Conservation (phyloP, 2,329 filamentous ascomycete genomes). For the Cadophora malorum region DNA sequence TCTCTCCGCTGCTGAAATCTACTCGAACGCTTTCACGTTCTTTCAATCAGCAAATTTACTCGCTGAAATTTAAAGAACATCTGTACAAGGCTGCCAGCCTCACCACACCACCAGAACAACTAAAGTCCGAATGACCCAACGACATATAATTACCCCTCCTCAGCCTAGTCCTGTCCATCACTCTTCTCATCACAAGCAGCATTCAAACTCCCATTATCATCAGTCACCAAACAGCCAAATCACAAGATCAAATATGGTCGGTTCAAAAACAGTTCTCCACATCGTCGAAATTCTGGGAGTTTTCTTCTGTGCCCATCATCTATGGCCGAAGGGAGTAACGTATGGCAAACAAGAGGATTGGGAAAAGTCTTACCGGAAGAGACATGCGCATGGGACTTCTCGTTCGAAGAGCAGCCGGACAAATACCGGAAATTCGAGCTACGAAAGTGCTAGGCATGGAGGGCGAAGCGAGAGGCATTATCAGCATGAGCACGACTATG, state of each 20-base stretch:
- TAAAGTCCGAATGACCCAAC: conserved; percentile 5
- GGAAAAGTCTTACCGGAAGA: conserved; percentile 33
- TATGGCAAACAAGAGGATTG: conserved; percentile 40
- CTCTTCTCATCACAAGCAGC: conserved; percentile 13
- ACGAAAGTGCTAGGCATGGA: conserved; percentile 14
- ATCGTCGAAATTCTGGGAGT: conserved; percentile 36
- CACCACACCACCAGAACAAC: conserved; percentile 15
- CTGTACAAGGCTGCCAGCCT: conserved; percentile 24
- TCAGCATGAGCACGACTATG: conserved; percentile 12
- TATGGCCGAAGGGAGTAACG: conserved; percentile 41
- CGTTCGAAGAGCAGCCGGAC: conserved; percentile 21
- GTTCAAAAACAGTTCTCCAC: conserved; percentile 34
- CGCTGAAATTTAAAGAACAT: neutral
- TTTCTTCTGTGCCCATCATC: conserved; percentile 38
- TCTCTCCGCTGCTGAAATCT: neutral
- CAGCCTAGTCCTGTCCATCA: conserved; percentile 3
- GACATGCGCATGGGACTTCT: conserved; percentile 19
- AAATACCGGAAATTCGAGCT: conserved; percentile 20
- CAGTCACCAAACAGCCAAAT: conserved; percentile 14
- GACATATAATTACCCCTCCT: conserved; percentile 13
- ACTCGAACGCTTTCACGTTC: neutral
- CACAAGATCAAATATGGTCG: conserved; percentile 31
- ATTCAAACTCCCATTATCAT: conserved; percentile 2
- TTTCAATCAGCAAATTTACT: neutral
- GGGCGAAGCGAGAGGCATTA: conserved; percentile 11